Evolutionary conservation across 192 early-diverging fungal species (phyloP).

Genomic region (Rhizophagus sp.): DNA sequence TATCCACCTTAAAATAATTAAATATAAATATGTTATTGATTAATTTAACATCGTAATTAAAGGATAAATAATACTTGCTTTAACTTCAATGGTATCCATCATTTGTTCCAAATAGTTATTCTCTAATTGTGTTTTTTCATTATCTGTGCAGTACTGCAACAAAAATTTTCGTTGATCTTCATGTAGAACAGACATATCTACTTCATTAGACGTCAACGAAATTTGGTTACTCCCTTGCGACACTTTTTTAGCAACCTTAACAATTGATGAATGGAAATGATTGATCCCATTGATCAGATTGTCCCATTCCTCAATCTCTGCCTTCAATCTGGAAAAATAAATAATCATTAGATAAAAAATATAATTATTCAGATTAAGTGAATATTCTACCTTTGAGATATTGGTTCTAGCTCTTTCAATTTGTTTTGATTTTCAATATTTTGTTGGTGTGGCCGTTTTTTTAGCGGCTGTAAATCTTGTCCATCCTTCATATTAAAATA

Average conservation of each 20-base stretch:
- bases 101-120: neutral
- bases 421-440: constrained; percentile 39
- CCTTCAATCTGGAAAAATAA: constrained; percentile 18
- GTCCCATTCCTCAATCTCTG: constrained; percentile 26
- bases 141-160: constrained; percentile 21
- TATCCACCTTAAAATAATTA: constrained; percentile 27
- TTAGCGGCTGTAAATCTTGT: neutral
- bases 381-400: constrained; percentile 30
- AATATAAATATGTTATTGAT: constrained; percentile 12
- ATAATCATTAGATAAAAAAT: neutral
- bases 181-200: constrained; percentile 20
- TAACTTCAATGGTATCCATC: neutral
- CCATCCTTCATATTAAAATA: neutral
- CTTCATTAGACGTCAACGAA: neutral
- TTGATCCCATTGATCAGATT: constrained; percentile 8
- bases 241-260: constrained; percentile 5
- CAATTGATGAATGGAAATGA: constrained; percentile 16
- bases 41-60: neutral
- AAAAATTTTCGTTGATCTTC: constrained; percentile 31
- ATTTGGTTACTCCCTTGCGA: neutral
- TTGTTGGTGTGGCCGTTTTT: constrained; percentile 44
- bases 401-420: constrained; percentile 30
- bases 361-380: neutral
- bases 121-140: constrained; percentile 2
- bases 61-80: constrained; percentile 19